These are phyloP conservation scores for Rhynchospora breviuscula DNA, from an alignment of 176 grass and related monocot species.

Conservation along the genomic window DNA sequence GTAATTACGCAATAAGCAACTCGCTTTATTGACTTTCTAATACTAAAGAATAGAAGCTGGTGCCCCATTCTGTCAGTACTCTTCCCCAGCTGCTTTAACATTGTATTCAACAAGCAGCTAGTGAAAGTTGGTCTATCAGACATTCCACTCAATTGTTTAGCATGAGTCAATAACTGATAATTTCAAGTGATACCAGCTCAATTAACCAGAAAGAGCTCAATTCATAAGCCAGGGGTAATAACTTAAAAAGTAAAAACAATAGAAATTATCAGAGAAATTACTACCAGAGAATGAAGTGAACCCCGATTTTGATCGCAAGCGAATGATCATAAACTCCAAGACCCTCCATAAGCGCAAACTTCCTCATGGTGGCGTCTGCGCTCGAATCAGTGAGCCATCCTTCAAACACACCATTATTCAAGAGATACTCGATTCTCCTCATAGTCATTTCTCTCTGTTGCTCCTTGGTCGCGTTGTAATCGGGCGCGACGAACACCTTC, in stretches of 20 bases:
- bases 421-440: constrained; percentile 50
- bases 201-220: not conserved
- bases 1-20: not conserved
- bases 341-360: constrained; percentile 52
- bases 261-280: not conserved
- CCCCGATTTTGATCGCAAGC: constrained; percentile 61
- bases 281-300: constrained; percentile 86
- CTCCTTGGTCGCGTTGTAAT: constrained; percentile 64
- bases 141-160: not conserved
- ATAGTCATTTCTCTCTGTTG: constrained; percentile 62
- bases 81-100: not conserved
- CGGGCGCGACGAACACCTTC: constrained; percentile 50
- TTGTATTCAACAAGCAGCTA: not conserved
- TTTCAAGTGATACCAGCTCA: not conserved
- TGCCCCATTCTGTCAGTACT: not conserved
- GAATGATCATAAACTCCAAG: constrained; percentile 70
- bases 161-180: not conserved
- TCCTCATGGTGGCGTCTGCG: constrained; percentile 32
- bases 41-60: not conserved
- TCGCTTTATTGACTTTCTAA: not conserved
- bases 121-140: not conserved
- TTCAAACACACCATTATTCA: constrained; percentile 44
- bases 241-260: not conserved
- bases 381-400: constrained; percentile 59
- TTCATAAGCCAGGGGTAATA: not conserved